These are phyloP conservation scores for Arabidopsis hybrid DNA, from an alignment of 441 rosid genomes.

Conservation along the genomic window DNA sequence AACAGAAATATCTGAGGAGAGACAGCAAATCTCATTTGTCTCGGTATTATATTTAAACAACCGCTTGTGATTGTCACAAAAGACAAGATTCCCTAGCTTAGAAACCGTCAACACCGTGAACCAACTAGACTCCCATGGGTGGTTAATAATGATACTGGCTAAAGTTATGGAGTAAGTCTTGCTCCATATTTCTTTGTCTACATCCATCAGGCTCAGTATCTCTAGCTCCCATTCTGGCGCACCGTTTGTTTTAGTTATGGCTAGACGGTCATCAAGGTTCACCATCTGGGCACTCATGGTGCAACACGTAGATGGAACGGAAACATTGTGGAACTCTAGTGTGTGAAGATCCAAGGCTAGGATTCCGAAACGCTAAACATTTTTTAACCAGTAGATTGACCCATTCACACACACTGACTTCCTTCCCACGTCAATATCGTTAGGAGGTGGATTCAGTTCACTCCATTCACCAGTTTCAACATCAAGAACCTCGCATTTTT, in stretches of 20 bases:
- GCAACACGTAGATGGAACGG: neutral
- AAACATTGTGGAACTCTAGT: neutral
- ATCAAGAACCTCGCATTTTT: neutral
- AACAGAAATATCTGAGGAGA: too few species aligned
- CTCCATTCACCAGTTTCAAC: constrained; percentile 19
- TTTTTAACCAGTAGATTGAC: neutral
- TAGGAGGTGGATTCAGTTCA: neutral
- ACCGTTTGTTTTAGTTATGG: neutral
- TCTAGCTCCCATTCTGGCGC: neutral
- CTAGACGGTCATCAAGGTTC: neutral
- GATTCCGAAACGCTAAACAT: neutral
- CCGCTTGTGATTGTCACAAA: too few species aligned
- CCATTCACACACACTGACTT: constrained; percentile 1
- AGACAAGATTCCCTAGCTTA: too few species aligned
- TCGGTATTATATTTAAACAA: too few species aligned
- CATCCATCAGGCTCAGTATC: constrained; percentile 9
- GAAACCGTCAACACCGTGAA: too few species aligned
- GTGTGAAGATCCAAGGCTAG: constrained; percentile 18
- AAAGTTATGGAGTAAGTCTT: too few species aligned
- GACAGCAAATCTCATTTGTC: too few species aligned
- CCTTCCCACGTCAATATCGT: too few species aligned
- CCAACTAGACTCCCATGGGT: too few species aligned
- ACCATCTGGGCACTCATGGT: neutral
- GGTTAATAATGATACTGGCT: too few species aligned
- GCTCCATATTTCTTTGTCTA: too few species aligned